Evolutionary conservation across 495 filamentous ascomycete genomes (phyloP).

Genomic region (Friedmanniomyces simplex): DNA sequence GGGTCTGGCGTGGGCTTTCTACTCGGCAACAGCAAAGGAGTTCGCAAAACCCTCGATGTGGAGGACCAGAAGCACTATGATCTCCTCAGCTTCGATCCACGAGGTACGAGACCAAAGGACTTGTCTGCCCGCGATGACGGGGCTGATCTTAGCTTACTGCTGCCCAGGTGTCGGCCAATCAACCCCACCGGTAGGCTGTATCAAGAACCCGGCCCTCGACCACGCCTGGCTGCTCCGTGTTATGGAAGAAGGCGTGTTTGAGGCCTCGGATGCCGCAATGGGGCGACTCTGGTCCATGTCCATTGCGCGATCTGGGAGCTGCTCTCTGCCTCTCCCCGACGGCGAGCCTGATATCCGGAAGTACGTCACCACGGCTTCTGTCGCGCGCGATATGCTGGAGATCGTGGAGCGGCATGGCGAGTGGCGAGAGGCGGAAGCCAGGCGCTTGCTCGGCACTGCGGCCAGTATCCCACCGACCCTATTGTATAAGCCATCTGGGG

Average conservation of each 20-base stretch:
- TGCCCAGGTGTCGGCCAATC: slow-evolving; percentile 20
- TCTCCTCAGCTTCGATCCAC: slow-evolving; percentile 44
- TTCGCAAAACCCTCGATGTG: slow-evolving; percentile 24
- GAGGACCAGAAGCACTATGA: slow-evolving; percentile 38
- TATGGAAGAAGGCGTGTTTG: slow-evolving; percentile 26
- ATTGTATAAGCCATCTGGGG: slow-evolving; percentile 7
- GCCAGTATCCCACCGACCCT: neutral
- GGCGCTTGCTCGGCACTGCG: neutral
- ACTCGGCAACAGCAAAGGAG: slow-evolving; percentile 7
- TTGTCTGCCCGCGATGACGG: too few species aligned
- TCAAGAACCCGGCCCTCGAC: slow-evolving; percentile 16
- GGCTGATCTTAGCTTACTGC: too few species aligned
- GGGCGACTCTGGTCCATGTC: slow-evolving; percentile 30
- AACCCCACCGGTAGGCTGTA: slow-evolving; percentile 37
- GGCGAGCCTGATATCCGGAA: slow-evolving; percentile 31
- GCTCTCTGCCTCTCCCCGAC: slow-evolving; percentile 16
- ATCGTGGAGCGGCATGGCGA: slow-evolving; percentile 33
- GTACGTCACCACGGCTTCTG: slow-evolving; percentile 18
- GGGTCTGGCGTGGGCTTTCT: slow-evolving; percentile 32
- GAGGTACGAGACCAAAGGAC: slow-evolving; percentile 18
- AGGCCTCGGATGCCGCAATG: slow-evolving; percentile 30
- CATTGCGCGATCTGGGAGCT: slow-evolving; percentile 27
- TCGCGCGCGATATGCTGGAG: slow-evolving; percentile 22
- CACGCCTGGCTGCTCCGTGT: slow-evolving; percentile 28
- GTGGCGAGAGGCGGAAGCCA: slow-evolving; percentile 30